A percentile compares a stretch with the other conserved stretches of the same genome.
These are phyloP conservation scores for Mortierella claussenii DNA, from an alignment of 192 early-diverging fungal species.

Conservation along the genomic window DNA sequence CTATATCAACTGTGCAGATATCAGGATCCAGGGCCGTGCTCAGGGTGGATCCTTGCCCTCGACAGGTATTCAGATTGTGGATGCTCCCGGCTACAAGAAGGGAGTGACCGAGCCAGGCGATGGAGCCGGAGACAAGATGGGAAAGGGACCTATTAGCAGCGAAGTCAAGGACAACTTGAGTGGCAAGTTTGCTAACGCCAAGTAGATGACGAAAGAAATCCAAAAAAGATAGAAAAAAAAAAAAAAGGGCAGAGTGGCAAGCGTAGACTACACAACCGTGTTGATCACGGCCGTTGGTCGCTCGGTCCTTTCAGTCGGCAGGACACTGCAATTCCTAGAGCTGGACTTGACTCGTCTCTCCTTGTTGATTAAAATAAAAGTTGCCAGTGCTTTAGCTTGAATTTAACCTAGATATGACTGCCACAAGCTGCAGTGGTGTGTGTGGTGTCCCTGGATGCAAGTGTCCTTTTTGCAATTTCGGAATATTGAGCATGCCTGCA, in stretches of 20 bases:
- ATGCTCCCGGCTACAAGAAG: slow-evolving; percentile 2
- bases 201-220: not conserved
- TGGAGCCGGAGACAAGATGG: slow-evolving; percentile 17
- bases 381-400: too few relatives aligned
- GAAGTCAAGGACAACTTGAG: slow-evolving; percentile 6
- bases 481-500: too few relatives aligned
- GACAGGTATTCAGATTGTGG: slow-evolving; percentile 28
- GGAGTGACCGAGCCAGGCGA: slow-evolving; percentile 15
- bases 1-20: slow-evolving; percentile 81
- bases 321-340: too few relatives aligned
- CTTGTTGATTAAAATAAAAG: too few relatives aligned
- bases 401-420: too few relatives aligned
- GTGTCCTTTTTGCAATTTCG: too few relatives aligned
- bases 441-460: too few relatives aligned
- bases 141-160: slow-evolving; percentile 8
- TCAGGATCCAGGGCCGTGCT: slow-evolving; percentile 59
- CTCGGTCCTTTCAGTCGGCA: too few relatives aligned
- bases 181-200: not conserved
- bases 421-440: too few relatives aligned
- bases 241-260: not conserved
- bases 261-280: too few relatives aligned
- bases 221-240: not conserved
- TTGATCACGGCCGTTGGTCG: too few relatives aligned
- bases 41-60: slow-evolving; percentile 20
- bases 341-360: too few relatives aligned